Conservation (phyloP, 129 eudicot species). For the Artemisia annua region DNA sequence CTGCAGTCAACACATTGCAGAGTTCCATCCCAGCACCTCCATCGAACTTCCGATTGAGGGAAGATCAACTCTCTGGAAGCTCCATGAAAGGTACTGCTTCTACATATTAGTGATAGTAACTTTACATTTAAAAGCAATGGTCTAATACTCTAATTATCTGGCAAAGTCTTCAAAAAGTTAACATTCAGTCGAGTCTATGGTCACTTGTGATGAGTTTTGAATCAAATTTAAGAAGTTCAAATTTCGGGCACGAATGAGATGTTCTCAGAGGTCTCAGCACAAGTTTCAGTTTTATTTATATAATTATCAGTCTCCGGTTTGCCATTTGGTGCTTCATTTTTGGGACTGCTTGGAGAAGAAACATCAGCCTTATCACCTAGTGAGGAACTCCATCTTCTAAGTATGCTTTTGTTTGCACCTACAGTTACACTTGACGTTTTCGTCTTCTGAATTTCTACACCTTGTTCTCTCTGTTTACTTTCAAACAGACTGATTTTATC, state of each 20-base stretch:
- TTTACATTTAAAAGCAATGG: neutral
- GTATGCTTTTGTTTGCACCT: slow-evolving; percentile 58
- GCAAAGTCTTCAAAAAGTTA: neutral
- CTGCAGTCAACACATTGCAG: too few species aligned
- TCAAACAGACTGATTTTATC: slow-evolving; percentile 81
- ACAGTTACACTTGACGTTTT: slow-evolving; percentile 40
- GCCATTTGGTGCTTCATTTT: slow-evolving; percentile 30
- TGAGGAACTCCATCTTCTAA: slow-evolving; percentile 89
- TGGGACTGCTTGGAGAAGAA: slow-evolving; percentile 32
- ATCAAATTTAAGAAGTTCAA: neutral
- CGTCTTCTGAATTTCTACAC: slow-evolving; percentile 44
- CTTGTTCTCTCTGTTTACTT: slow-evolving; percentile 59
- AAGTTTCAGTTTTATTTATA: slow-evolving; percentile 28
- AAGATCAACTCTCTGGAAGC: too few species aligned
- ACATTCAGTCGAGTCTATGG: neutral
- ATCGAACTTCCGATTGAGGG: too few species aligned
- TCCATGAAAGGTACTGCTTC: too few species aligned
- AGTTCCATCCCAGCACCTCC: too few species aligned
- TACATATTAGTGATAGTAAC: too few species aligned
- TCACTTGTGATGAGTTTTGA: neutral
- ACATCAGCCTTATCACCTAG: slow-evolving; percentile 40
- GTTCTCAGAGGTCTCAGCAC: slow-evolving; percentile 30
- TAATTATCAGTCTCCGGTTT: slow-evolving; percentile 20
- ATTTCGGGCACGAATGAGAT: slow-evolving; percentile 33
- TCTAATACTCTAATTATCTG: neutral